Conservation (phyloP, 306 rosid species). For the Lathyrus sativus region DNA sequence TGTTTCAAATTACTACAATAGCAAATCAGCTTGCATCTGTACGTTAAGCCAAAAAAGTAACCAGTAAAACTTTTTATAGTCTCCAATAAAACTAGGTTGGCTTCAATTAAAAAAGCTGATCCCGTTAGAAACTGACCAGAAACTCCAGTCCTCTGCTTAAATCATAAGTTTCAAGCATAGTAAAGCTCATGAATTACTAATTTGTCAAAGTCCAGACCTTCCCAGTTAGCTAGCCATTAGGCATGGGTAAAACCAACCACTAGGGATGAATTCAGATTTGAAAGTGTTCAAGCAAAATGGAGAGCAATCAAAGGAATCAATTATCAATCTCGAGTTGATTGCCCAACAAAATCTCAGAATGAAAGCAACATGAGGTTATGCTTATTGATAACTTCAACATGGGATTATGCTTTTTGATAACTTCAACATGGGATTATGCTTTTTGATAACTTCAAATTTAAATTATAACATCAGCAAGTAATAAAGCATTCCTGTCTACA, state of each 20-base stretch:
- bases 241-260: background rate
- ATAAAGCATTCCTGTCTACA: background rate
- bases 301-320: background rate
- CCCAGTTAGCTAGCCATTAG: slow-evolving; percentile 23
- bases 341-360: slow-evolving; percentile 23
- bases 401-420: slow-evolving; percentile 1
- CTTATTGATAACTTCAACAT: slow-evolving; percentile 15
- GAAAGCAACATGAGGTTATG: slow-evolving; percentile 27
- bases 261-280: slow-evolving; percentile 18
- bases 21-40: slow-evolving; percentile 27
- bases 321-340: slow-evolving; percentile 19
- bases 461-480: slow-evolving; percentile 9
- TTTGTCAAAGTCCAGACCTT: slow-evolving; percentile 15
- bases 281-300: slow-evolving; percentile 9
- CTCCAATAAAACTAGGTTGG: slow-evolving; percentile 18
- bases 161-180: slow-evolving; percentile 28
- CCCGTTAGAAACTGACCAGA: slow-evolving; percentile 6
- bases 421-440: slow-evolving; percentile 19
- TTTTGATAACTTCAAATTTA: slow-evolving; percentile 14
- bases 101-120: slow-evolving; percentile 24
- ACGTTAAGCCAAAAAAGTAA: slow-evolving; percentile 28
- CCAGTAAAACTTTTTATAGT: slow-evolving; percentile 5
- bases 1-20: slow-evolving; percentile 26
- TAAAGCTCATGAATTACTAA: slow-evolving; percentile 20
- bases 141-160: slow-evolving; percentile 21